Evolutionary conservation across 1,284 basidiomycete genomes (phyloP), one percentile per base, ranked within the genome.

Genomic region (Puccinia triticina): DNA sequence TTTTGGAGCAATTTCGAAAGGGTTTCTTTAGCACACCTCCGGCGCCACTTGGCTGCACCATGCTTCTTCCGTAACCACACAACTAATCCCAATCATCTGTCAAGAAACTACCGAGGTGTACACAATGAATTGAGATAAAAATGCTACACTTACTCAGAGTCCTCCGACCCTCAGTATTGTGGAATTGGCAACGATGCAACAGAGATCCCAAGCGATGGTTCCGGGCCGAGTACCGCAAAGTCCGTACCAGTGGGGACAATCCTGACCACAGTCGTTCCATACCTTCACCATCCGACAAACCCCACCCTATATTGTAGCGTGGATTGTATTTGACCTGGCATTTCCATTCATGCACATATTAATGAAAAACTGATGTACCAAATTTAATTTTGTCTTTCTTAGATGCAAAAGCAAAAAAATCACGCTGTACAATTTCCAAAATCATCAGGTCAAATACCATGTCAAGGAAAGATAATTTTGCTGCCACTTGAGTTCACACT

Each of bases 231-330:
- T 76, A 76, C 48, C 64, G 23, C 12, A 69, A 18, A 2, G 50
- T 14, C 34, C 64, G 18, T 32, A 78, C 76, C n/a, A 78, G 64
- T 1, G 34, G 37, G 5, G 64, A 78, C 0, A 78, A 37, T 40
- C 34, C 67, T 53, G 82, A 82, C 81, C 81, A 82, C 23, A 82
- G 57, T 12, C 76, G 14, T 71, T 82, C 73, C 14, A 75, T 46
- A 0, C 74, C 74, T 26, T 76, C 74, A 12, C 74, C 37, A 61
- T 76, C 74, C 0, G 55, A 76, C 10, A 76, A 37, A 5, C 55
- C 80, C 73, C 73, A 82, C 5, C 50, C 75, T 0, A 11, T 11
- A 23, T 55, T 67, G 46, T 77, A 76, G 10, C 57, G 50, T 1
- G 80, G 80, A 66, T 77, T 59, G 8, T 34, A 77, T 18, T 43